Conservation (phyloP, 164 flowering plant species). For the Brasenia schreberi region DNA sequence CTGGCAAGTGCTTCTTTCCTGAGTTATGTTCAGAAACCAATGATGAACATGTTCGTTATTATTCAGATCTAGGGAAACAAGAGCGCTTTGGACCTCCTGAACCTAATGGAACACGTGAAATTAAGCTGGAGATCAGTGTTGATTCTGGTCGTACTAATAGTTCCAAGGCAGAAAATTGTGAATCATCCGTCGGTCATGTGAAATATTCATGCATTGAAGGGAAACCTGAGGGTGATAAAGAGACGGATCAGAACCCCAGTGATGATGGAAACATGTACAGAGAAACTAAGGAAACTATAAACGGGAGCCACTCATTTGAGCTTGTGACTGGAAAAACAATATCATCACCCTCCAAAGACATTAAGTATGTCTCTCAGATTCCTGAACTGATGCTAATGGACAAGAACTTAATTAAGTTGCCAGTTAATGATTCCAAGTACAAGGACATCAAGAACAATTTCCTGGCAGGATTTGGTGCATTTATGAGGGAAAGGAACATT, state of each 20-base stretch:
- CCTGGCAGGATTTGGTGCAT: constrained; percentile 22
- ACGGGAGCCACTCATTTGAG: constrained; percentile 9
- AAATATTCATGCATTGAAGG: constrained; percentile 24
- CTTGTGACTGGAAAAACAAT: constrained; percentile 3
- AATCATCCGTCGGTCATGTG: constrained; percentile 36
- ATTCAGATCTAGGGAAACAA: constrained; percentile 10
- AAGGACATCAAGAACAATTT: constrained; percentile 30
- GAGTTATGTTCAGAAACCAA: constrained; percentile 25
- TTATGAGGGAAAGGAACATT: constrained; percentile 18
- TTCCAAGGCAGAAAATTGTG: constrained; percentile 34
- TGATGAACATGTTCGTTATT: constrained; percentile 12
- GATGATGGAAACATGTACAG: constrained; percentile 10
- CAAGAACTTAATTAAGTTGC: constrained; percentile 13
- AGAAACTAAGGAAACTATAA: constrained; percentile 19
- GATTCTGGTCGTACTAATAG: constrained; percentile 32
- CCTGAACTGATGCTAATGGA: constrained; percentile 4
- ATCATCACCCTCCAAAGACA: background rate
- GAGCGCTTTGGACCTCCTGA: constrained; percentile 12
- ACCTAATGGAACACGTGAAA: constrained; percentile 27
- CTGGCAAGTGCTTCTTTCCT: constrained; percentile 70
- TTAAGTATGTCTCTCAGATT: constrained; percentile 2
- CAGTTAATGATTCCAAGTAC: background rate
- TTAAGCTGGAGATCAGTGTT: constrained; percentile 64
- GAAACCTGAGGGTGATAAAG: constrained; percentile 11
- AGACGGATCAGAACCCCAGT: constrained; percentile 20